Evolutionary conservation across 1,284 basidiomycete genomes (phyloP), one percentile per base, ranked within the genome.

Genomic region (Prillingera fragicola): DNA sequence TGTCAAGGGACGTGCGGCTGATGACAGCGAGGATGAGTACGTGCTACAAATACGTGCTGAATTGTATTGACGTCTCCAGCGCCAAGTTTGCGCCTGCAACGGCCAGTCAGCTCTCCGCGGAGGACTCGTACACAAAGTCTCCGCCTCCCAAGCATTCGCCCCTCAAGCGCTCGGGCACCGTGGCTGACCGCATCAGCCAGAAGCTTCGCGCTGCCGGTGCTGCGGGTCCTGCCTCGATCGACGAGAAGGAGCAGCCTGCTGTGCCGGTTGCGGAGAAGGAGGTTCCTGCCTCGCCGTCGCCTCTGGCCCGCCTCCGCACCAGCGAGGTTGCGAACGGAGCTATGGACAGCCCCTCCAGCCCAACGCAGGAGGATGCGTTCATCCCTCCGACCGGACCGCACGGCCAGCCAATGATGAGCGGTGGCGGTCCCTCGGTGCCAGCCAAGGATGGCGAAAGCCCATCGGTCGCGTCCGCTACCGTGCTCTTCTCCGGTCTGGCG

Each of bases 1-100:
- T n/a, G 70, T 75, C 24, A 91, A 89, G 70, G 81, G 79, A 1
- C 79, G 85, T 40, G 77, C 78, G 27, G 87, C 87, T 4, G 88
- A 92, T 55, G 88, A 92, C 63, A 82, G 84, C 22, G 87, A 89
- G 62, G 88, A 92, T 65, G 87, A 91, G 87, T 91, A 70, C 62
- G 84, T 73, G 15, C 4, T 3, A n/a, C 6, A 13, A 12, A 9
- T 21, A 21, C 19, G 8, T 14, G 17, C 9, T 3, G 14, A 10
- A 24, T 28, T 45, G 33, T 41, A 18, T 15, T 34, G 32, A 31
- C 44, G 14, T 42, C 3, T 17, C 9, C 47, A 86, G 87, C 65
- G 85, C 80, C 36, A 87, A 86, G 62, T 91, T 91, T 59, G 85
- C 87, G 5, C 87, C 87, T 2, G 80, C 60, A 4, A 50, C 58